Conservation (phyloP, 108 stramenopile species). For the Fragilariopsis cylindrus region DNA sequence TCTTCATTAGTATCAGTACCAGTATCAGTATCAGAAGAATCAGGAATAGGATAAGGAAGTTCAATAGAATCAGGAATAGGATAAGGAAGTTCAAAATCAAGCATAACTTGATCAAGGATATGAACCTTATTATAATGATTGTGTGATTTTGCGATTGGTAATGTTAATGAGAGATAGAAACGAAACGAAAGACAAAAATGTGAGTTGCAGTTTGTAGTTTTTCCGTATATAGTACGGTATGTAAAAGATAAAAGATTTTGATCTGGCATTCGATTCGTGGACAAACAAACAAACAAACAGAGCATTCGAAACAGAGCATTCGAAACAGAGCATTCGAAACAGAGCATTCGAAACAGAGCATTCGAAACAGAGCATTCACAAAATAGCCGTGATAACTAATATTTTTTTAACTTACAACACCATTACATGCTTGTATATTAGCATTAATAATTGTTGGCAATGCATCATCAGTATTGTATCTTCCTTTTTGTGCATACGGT, state of each 20-base stretch:
- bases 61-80: background rate
- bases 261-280: no score
- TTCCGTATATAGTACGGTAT: no score
- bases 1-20: no score
- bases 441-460: background rate
- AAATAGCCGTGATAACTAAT: background rate
- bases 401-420: background rate
- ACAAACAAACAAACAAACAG: background rate
- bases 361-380: background rate
- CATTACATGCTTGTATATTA: slow-evolving; percentile 14
- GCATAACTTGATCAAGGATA: slow-evolving; percentile 5
- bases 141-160: background rate
- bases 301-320: background rate
- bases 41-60: background rate
- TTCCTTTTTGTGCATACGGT: slow-evolving; percentile 2
- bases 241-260: no score
- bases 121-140: background rate
- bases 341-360: background rate
- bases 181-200: background rate
- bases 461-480: background rate
- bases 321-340: background rate
- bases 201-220: no score
- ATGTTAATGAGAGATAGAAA: background rate
- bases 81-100: background rate
- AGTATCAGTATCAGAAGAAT: no score